These are phyloP conservation scores for Quercus engelmannii DNA, from an alignment of 306 rosid genomes.

Conservation along the genomic window DNA sequence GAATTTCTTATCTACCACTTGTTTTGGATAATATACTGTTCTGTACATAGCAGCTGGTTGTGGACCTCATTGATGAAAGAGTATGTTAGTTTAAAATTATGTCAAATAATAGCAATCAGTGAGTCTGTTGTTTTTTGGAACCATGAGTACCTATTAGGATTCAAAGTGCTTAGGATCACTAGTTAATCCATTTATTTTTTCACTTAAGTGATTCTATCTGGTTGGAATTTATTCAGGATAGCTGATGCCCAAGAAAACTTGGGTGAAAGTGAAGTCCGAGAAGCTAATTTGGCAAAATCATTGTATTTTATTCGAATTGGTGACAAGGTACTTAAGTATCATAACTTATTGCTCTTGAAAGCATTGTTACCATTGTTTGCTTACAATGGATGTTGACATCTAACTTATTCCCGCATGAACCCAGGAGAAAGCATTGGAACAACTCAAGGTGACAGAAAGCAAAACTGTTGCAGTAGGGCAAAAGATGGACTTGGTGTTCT, in stretches of 20 bases:
- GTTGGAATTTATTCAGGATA: conserved; percentile 54
- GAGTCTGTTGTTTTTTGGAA: not conserved
- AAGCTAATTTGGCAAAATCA: conserved; percentile 96
- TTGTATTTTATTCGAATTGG: conserved; percentile 81
- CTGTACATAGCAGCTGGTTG: not conserved
- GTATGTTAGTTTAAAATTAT: not conserved
- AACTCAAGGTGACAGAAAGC: too few relatives aligned
- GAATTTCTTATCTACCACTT: not conserved
- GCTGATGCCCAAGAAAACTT: conserved; percentile 97
- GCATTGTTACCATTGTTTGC: not conserved
- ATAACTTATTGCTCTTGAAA: not conserved
- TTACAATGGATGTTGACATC: conserved; percentile 3
- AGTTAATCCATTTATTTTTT: not conserved
- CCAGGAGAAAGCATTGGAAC: conserved; percentile 52
- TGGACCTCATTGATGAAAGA: not conserved
- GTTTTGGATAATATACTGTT: not conserved
- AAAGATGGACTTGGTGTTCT: conserved; percentile 95
- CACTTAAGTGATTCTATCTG: conserved; percentile 9
- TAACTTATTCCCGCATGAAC: conserved; percentile 18
- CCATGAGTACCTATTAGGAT: not conserved
- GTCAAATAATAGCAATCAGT: not conserved
- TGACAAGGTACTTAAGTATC: conserved; percentile 63
- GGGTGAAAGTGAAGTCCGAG: conserved; percentile 99
- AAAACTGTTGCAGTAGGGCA: conserved; percentile 92
- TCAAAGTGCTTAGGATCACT: conserved; percentile 8